Evolutionary conservation across 176 grass and related monocot genomes (phyloP).

Genomic region (Lolium perenne): DNA sequence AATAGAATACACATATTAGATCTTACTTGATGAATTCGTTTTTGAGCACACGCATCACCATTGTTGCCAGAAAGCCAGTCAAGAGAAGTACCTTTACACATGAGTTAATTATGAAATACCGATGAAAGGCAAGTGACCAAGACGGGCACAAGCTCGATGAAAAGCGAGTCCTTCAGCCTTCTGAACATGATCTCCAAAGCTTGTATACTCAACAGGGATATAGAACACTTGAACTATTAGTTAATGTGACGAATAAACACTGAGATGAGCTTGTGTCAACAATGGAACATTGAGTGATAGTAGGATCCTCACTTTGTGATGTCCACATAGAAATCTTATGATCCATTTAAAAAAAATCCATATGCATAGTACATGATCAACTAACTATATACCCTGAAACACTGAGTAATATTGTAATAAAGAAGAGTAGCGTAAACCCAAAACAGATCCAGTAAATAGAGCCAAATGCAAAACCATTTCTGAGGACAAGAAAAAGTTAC

Average conservation of each 20-base stretch:
- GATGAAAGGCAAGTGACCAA: too few relatives aligned
- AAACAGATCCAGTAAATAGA: too few relatives aligned
- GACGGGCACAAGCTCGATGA: conserved; percentile 84
- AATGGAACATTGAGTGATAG: background rate
- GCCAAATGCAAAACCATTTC: too few relatives aligned
- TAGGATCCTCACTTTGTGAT: background rate
- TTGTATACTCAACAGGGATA: conserved; percentile 45
- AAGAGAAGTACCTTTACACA: too few relatives aligned
- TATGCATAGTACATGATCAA: background rate
- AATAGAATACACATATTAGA: too few relatives aligned
- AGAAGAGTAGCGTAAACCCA: background rate
- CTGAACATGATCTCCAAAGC: conserved; percentile 78
- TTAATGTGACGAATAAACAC: background rate
- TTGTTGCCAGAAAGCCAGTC: too few relatives aligned
- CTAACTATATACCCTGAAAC: too few relatives aligned
- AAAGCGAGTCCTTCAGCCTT: conserved; percentile 98
- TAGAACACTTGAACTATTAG: too few relatives aligned
- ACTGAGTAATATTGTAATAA: too few relatives aligned
- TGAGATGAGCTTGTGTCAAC: background rate
- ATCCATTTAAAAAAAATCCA: background rate
- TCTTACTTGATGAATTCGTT: too few relatives aligned
- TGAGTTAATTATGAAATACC: too few relatives aligned
- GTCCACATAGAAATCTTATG: conserved; percentile 1
- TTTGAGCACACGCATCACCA: too few relatives aligned
- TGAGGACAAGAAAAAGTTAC: background rate